Conservation (phyloP, 345 rosid species). For the Litchi chinensis region DNA sequence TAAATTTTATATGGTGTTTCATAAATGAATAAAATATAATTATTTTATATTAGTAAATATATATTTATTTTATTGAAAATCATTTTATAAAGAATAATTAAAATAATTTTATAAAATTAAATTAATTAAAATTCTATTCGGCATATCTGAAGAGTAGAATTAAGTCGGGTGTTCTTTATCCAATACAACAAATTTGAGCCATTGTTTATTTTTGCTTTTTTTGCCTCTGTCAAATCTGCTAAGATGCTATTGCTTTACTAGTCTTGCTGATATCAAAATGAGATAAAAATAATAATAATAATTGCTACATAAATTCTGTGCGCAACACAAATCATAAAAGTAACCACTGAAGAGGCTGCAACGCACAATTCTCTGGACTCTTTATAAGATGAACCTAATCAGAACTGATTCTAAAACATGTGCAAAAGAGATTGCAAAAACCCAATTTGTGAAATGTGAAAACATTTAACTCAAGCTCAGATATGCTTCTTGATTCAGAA, state of each 20-base stretch:
- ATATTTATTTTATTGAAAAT: no score
- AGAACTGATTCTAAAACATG: constrained; percentile 22
- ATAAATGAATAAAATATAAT: no score
- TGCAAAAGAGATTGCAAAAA: background rate
- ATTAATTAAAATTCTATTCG: no score
- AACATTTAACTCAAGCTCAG: background rate
- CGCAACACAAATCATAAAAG: background rate
- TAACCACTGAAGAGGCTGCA: background rate
- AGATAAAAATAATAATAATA: background rate
- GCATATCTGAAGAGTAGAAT: background rate
- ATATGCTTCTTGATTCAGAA: background rate
- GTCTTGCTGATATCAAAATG: background rate
- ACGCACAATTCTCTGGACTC: background rate
- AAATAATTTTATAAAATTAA: no score
- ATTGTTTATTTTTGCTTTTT: no score
- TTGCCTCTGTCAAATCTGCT: background rate
- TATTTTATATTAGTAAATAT: no score
- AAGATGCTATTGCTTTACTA: background rate
- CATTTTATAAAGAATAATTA: no score
- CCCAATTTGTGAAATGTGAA: background rate
- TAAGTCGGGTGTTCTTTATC: background rate
- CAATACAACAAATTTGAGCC: background rate
- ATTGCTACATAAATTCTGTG: background rate
- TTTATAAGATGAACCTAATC: background rate
- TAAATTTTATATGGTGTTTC: no score